These are phyloP conservation scores for Beta lomatogona DNA, from an alignment of 179 eudicot species.

Conservation along the genomic window DNA sequence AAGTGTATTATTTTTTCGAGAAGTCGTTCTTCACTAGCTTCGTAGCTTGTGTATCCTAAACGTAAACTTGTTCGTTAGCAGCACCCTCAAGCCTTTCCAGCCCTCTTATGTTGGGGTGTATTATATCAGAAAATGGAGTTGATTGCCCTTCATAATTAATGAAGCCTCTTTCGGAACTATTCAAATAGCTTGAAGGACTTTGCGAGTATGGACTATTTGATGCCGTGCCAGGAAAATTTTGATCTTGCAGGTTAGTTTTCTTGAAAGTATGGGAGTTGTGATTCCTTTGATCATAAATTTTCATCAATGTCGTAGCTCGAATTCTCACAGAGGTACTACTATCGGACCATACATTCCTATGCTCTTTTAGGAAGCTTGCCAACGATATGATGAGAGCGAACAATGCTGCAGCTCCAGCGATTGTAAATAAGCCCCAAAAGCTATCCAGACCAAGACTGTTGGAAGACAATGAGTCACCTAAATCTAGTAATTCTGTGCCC, in stretches of 20 bases:
- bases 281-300: conserved; percentile 25
- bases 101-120: background rate
- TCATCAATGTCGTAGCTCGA: conserved; percentile 17
- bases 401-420: conserved; percentile 28
- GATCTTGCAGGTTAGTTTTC: conserved; percentile 17
- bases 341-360: conserved; percentile 26
- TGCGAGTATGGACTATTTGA: conserved; percentile 25
- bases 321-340: conserved; percentile 2
- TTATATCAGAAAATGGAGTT: conserved; percentile 11
- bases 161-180: conserved; percentile 24
- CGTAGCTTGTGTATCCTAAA: background rate
- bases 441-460: conserved; percentile 41
- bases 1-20: too few species aligned
- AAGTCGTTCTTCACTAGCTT: too few species aligned
- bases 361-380: conserved; percentile 28
- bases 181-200: conserved; percentile 31
- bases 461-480: conserved; percentile 23
- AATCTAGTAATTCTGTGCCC: conserved; percentile 10
- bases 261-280: conserved; percentile 29
- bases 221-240: conserved; percentile 9
- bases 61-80: background rate
- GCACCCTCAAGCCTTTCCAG: background rate
- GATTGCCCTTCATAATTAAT: conserved; percentile 1
- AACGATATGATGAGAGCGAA: conserved; percentile 30
- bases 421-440: conserved; percentile 47